Conservation (phyloP, 352 stramenopile genomes). For the Phytophthora aleatoria region DNA sequence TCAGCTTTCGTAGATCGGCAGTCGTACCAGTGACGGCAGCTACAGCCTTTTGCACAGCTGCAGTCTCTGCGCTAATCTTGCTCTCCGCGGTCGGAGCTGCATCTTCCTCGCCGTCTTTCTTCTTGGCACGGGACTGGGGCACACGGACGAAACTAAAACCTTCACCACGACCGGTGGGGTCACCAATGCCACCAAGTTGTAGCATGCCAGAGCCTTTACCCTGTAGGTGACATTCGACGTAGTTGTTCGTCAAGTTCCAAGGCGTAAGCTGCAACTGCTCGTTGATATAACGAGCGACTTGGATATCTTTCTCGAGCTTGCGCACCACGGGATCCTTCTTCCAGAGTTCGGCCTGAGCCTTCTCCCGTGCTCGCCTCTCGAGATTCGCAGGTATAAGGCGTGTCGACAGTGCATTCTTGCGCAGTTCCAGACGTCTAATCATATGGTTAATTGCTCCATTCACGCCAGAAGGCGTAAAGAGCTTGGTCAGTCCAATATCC, state of each 20-base stretch:
- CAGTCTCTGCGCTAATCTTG: slow-evolving; percentile 55
- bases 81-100: slow-evolving; percentile 40
- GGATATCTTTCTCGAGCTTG: slow-evolving; percentile 81
- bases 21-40: slow-evolving; percentile 83
- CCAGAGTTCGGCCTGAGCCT: slow-evolving; percentile 71
- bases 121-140: slow-evolving; percentile 77
- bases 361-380: slow-evolving; percentile 59
- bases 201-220: slow-evolving; percentile 87
- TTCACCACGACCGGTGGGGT: slow-evolving; percentile 81
- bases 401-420: slow-evolving; percentile 59
- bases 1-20: slow-evolving; percentile 84
- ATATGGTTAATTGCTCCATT: slow-evolving; percentile 76
- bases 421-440: slow-evolving; percentile 72
- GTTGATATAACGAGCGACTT: slow-evolving; percentile 83
- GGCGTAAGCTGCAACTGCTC: slow-evolving; percentile 80
- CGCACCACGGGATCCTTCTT: slow-evolving; percentile 70
- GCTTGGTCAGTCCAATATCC: slow-evolving; percentile 81
- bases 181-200: slow-evolving; percentile 77
- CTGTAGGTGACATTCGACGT: slow-evolving; percentile 86
- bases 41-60: slow-evolving; percentile 77
- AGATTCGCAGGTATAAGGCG: slow-evolving; percentile 60
- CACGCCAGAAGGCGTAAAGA: slow-evolving; percentile 77
- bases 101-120: slow-evolving; percentile 81
- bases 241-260: slow-evolving; percentile 88
- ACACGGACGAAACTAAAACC: slow-evolving; percentile 87